Percentiles rank a stretch among this genome's conserved stretches.
These are phyloP conservation scores for Areca catechu DNA, from an alignment of 176 grass and related monocot species.

Conservation along the genomic window DNA sequence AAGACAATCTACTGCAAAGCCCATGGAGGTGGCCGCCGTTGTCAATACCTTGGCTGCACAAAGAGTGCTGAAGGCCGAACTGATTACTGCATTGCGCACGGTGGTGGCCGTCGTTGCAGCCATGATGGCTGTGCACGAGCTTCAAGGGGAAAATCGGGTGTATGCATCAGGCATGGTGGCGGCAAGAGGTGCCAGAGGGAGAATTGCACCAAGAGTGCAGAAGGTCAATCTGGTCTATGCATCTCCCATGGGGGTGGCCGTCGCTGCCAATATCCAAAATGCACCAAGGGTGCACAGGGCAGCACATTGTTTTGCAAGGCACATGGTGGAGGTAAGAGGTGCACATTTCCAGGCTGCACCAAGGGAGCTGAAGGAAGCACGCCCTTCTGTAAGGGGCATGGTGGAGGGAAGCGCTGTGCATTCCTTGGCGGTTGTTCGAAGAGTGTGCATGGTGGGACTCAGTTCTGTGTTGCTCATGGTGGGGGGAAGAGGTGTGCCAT, in stretches of 20 bases:
- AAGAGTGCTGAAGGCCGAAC: constrained; percentile 83
- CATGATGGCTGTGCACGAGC: constrained; percentile 45
- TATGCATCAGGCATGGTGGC: constrained; percentile 77
- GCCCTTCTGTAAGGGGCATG: constrained; percentile 70
- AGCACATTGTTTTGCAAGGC: constrained; percentile 68
- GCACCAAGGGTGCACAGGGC: constrained; percentile 71
- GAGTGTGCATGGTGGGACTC: constrained; percentile 76
- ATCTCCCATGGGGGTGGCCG: constrained; percentile 74
- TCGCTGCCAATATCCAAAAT: constrained; percentile 45
- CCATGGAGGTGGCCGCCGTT: constrained; percentile 71
- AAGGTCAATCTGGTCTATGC: constrained; percentile 70
- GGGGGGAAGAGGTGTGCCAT: constrained; percentile 73
- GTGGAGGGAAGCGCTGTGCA: constrained; percentile 75
- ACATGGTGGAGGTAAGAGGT: constrained; percentile 80
- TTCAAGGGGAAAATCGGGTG: constrained; percentile 66
- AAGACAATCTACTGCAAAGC: constrained; percentile 81
- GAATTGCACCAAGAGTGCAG: constrained; percentile 61
- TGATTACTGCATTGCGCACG: constrained; percentile 71
- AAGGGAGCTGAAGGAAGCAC: constrained; percentile 91
- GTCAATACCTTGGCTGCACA: constrained; percentile 63
- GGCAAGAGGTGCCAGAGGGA: constrained; percentile 65
- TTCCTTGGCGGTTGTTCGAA: constrained; percentile 45
- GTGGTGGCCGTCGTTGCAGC: constrained; percentile 63
- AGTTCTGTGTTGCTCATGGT: constrained; percentile 70
- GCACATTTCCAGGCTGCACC: constrained; percentile 36